These are phyloP conservation scores for Phytopythium mirpurense DNA, from an alignment of 352 stramenopile genomes.

Conservation along the genomic window DNA sequence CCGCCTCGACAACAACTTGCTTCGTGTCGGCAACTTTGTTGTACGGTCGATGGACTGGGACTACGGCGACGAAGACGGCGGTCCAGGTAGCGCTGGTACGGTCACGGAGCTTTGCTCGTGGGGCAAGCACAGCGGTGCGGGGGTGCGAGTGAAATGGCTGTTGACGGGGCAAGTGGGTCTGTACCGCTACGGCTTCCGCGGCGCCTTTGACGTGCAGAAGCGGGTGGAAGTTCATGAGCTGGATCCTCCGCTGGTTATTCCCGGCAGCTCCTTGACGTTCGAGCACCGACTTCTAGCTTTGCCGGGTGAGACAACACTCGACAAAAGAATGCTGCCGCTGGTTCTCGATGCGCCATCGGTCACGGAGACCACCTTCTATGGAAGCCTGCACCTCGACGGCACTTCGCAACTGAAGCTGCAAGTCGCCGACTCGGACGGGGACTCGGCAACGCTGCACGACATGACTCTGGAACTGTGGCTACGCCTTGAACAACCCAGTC, in stretches of 20 bases:
- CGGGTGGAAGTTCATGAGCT: conserved; percentile 11
- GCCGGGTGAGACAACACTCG: not conserved
- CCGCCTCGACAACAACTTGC: conserved; percentile 17
- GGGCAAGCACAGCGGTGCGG: conserved; percentile 38
- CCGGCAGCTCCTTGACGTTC: conserved; percentile 35
- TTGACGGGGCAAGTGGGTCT: conserved; percentile 24
- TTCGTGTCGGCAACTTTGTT: conserved; percentile 46
- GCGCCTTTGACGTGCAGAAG: conserved; percentile 55
- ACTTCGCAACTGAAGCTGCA: conserved; percentile 14
- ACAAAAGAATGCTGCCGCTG: not conserved
- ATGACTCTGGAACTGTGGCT: conserved; percentile 57
- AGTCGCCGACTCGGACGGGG: conserved; percentile 14
- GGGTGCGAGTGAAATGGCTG: conserved; percentile 54
- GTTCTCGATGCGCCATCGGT: conserved; percentile 15
- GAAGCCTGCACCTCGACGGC: conserved; percentile 18
- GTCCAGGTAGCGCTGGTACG: conserved; percentile 42
- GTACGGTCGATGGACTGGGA: conserved; percentile 63
- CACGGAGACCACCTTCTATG: conserved; percentile 24
- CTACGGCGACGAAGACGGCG: conserved; percentile 72
- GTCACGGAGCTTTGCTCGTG: conserved; percentile 54
- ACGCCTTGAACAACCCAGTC: conserved; percentile 8
- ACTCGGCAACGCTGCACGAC: conserved; percentile 22
- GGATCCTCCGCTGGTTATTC: conserved; percentile 38
- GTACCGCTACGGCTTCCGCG: conserved; percentile 63
- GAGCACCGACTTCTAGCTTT: conserved; percentile 6